These are phyloP conservation scores for Parasitella parasitica DNA, from an alignment of 371 early-diverging fungal genomes.

Conservation along the genomic window DNA sequence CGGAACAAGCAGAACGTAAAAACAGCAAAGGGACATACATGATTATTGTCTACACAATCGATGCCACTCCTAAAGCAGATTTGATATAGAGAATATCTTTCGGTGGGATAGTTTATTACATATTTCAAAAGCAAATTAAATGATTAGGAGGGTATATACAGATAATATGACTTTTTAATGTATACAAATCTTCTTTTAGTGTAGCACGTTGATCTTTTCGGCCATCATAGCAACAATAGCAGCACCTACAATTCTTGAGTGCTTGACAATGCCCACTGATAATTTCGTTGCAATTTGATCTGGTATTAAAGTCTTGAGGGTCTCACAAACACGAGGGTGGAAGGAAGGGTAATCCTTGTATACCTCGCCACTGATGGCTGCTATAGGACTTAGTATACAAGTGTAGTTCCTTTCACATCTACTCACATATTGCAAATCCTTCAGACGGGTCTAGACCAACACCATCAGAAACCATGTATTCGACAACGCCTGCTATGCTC, in stretches of 20 bases:
- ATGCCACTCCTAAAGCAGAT: background rate
- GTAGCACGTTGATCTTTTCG: slow-evolving; percentile 22
- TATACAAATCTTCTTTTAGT: background rate
- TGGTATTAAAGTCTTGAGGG: slow-evolving; percentile 40
- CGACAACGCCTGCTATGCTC: slow-evolving; percentile 41
- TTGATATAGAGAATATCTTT: background rate
- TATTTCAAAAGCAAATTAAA: background rate
- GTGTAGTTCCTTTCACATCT: no score
- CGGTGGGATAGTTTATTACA: background rate
- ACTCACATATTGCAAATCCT: slow-evolving; percentile 44
- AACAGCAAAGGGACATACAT: no score
- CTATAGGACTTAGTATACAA: background rate
- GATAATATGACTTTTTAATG: no score
- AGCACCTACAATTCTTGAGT: slow-evolving; percentile 50
- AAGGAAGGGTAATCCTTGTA: slow-evolving; percentile 49
- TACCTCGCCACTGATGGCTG: slow-evolving; percentile 49
- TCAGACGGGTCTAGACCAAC: slow-evolving; percentile 32
- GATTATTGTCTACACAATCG: background rate
- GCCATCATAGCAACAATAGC: slow-evolving; percentile 58
- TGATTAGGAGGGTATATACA: background rate
- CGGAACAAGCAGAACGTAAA: background rate
- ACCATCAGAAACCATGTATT: slow-evolving; percentile 35
- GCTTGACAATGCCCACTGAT: slow-evolving; percentile 47
- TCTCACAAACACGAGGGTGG: slow-evolving; percentile 49
- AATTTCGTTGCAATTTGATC: slow-evolving; percentile 38